Percentiles rank a stretch among this genome's conserved stretches.
Conservation (phyloP, 257 asterid species). For the Nicotiana benthamiana region DNA sequence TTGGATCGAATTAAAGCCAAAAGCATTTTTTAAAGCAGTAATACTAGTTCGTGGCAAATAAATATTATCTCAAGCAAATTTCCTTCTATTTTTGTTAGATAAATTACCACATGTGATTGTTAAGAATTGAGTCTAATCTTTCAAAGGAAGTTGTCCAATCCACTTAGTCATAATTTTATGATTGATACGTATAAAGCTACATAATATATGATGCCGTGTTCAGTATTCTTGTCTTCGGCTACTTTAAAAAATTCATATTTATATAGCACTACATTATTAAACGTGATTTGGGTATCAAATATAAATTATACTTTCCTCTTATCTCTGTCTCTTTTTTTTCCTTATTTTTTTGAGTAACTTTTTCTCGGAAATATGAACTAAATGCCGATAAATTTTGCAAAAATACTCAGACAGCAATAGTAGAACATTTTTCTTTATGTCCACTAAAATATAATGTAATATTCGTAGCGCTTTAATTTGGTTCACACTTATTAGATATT, state of each 20-base stretch:
- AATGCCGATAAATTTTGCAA: no score
- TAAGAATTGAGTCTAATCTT: background rate
- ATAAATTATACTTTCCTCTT: background rate
- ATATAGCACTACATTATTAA: background rate
- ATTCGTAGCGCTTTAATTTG: background rate
- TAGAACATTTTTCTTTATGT: background rate
- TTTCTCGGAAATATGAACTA: no score
- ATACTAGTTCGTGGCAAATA: background rate
- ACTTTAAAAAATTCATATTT: background rate
- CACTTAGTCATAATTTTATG: background rate
- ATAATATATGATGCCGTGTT: background rate
- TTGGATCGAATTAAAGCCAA: background rate
- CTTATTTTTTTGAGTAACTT: no score
- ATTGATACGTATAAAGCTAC: background rate
- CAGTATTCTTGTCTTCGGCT: background rate
- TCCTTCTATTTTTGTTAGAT: background rate
- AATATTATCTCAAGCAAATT: background rate
- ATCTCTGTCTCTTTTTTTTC: background rate
- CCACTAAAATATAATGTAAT: background rate
- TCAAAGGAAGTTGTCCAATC: background rate
- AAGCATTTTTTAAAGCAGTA: background rate
- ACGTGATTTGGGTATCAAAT: background rate
- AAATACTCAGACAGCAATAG: background rate
- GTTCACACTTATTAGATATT: background rate
- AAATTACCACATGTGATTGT: background rate